Evolutionary conservation across 306 rosid species (phyloP), one percentile per base, ranked within the genome.

Genomic region (Quercus gilva): DNA sequence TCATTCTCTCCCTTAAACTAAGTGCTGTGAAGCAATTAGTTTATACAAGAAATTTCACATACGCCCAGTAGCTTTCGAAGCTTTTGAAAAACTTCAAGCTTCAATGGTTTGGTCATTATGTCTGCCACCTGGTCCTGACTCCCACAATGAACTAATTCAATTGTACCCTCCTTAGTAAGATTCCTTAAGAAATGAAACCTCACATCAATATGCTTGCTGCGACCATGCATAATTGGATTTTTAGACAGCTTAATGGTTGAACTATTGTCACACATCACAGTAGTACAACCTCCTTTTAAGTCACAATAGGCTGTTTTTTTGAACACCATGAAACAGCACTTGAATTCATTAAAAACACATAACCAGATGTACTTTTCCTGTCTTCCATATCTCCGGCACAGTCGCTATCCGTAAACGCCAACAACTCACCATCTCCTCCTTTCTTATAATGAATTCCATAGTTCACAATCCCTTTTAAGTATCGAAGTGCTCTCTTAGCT

Each of bases 381-480:
- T 75, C 78, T 19, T 59, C 80, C 5, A 4, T 9, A 31, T 77
- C 74, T 9, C 75, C 37, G 0, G 1, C 25, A 51, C 55, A 67
- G 6, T 68, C 75, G 15, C 23, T 77, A 68, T 77, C 41, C 0
- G 12, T 67, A 21, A 51, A 68, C 1, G 35, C 67, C 3, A 63
- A 3, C 11, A 77, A 68, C 19, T 52, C 26, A 2, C 45, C 45
- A 29, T 67, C 49, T 55, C 72, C 74, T 63, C 79, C 29, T 43
- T 77, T 77, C 55, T 51, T 77, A 71, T 71, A 71, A 45, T 45
- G 59, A 71, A 71, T 71, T 71, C 60, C 75, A 15, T 49, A 51
- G 60, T 25, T 51, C 35, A 71, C 60, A 23, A 6, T 71, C 4
- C 60, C 75, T 72, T 72, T 72, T 20, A 72, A 5, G 18, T 72